Evolutionary conservation across 2,329 filamentous ascomycete species (phyloP).

Genomic region (Penicillium sp.): DNA sequence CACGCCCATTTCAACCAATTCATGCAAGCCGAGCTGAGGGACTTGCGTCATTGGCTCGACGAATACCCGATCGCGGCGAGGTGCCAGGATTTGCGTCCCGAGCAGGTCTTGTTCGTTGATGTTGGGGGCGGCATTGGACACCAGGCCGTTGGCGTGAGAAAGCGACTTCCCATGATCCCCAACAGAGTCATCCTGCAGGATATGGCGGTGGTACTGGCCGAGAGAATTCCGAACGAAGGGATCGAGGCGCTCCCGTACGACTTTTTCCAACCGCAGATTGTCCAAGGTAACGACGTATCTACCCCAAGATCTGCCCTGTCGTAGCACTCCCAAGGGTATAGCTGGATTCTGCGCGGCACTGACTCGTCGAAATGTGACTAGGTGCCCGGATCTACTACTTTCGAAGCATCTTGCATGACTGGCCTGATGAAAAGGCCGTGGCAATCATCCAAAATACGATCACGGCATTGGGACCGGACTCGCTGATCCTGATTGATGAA

Average conservation of each 20-base stretch:
- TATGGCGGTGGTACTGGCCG: constrained; percentile 1
- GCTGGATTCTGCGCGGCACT: too few species aligned
- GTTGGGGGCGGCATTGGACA: constrained; percentile 42
- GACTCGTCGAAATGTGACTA: too few species aligned
- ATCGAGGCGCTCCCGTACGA: constrained; percentile 23
- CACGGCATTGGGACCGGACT: constrained; percentile 36
- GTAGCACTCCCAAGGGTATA: too few species aligned
- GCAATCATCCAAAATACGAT: constrained; percentile 27
- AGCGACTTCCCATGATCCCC: constrained; percentile 9
- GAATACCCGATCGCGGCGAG: too few species aligned
- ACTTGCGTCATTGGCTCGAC: constrained; percentile 14
- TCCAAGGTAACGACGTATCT: too few species aligned
- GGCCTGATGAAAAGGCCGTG: constrained; percentile 20
- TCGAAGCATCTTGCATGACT: constrained; percentile 28
- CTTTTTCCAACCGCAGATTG: constrained; percentile 31
- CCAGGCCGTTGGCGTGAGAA: constrained; percentile 28
- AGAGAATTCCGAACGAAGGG: constrained; percentile 17
- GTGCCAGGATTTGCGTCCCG: constrained; percentile 1
- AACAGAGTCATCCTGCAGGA: constrained; percentile 24
- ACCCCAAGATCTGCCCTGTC: too few species aligned
- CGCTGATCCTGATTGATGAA: constrained; percentile 46
- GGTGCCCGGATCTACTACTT: constrained; percentile 22
- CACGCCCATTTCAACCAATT: constrained; percentile 14
- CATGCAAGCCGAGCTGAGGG: too few species aligned
- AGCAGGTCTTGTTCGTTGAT: constrained; percentile 35